Base-by-base conservation (phyloP, 2,329 filamentous ascomycete genomes). In the Colletotrichum sublineola region DNA sequence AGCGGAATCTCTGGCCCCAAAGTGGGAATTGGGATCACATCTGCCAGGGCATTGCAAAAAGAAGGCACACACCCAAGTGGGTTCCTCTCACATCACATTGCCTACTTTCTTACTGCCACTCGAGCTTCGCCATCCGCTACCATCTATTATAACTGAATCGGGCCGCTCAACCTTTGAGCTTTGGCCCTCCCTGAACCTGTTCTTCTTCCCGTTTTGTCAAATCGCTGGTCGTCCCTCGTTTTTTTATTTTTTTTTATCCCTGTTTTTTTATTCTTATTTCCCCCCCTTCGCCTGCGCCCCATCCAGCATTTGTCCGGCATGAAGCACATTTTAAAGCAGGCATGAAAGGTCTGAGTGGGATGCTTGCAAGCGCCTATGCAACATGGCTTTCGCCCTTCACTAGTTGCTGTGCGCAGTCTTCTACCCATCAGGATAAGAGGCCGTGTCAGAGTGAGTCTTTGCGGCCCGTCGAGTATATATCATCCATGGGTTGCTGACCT, bases 341-440 rank as follows among this genome's bases (percentile, higher is more conserved):
- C 55, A 86, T 86, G 83, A 84, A 81, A 78, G 75, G 77, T 75
- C 78, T 83, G 78, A 81, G 80, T 79, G 81, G 80, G 77, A 82
- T 84, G 77, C 78, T 85, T 74, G 77, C 79, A 78, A 82, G 82
- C 77, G 79, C 81, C 57, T 83, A 82, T 77, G 77, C 81, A 72
- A 85, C 85, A 73, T 88, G 86, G 84, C 81, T 88, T 72, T 81
- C 82, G 74, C 83, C 82, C 70, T 74, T 87, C 74, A 80, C 81
- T 69, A 80, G 81, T 68, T 88, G 86, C 77, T 88, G 86, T 77
- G 77, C 78, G 74, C 81, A 83, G 74, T 77, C 82, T 73, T 77
- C 79, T 68, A 81, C 81, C 76, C 80, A 80, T 68, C 74, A 80
- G 62, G 80, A 83, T 73, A 81, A 84, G 75, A 82, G 81, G 79